Percentiles rank a stretch among this genome's conserved stretches.
Evolutionary conservation across 208 protist genomes (phyloP).

Genomic region (Trypanosoma boissoni): DNA sequence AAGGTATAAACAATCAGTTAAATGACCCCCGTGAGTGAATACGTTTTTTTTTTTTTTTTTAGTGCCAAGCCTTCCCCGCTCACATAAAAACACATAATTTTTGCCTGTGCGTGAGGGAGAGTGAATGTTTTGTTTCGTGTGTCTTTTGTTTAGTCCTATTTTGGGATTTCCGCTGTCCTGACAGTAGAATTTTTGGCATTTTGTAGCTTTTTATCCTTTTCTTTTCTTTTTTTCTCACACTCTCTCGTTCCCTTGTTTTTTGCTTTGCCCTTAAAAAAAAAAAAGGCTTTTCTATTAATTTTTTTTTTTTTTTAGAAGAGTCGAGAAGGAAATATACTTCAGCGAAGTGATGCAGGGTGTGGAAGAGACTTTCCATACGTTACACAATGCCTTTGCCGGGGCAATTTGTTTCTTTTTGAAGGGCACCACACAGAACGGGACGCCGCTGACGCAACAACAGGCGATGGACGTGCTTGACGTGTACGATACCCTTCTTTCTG

Average conservation of each 20-base stretch:
- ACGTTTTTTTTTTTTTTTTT: no score
- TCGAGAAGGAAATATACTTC: not conserved
- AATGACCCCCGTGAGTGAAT: no score
- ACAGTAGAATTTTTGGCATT: not conserved
- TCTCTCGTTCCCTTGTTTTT: not conserved
- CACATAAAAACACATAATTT: no score
- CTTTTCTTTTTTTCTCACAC: not conserved
- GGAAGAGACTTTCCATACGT: constrained; percentile 16
- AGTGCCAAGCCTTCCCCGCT: no score
- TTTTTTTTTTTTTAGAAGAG: no score
- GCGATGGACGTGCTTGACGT: constrained; percentile 20
- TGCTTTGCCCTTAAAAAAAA: not conserved
- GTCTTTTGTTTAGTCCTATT: no score
- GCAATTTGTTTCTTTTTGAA: constrained; percentile 18
- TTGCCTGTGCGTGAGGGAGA: no score
- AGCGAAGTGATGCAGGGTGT: constrained; percentile 1
- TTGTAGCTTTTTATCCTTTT: not conserved
- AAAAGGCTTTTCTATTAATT: no score
- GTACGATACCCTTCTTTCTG: constrained; percentile 16
- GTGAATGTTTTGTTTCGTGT: no score
- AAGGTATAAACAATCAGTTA: no score
- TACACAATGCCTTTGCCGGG: constrained; percentile 10
- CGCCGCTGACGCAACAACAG: constrained; percentile 23
- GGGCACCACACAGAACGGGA: constrained; percentile 1
- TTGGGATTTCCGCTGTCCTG: no score